These are phyloP conservation scores for Corniculantispora saksenae DNA, from an alignment of 2,329 filamentous ascomycete species.

Conservation along the genomic window DNA sequence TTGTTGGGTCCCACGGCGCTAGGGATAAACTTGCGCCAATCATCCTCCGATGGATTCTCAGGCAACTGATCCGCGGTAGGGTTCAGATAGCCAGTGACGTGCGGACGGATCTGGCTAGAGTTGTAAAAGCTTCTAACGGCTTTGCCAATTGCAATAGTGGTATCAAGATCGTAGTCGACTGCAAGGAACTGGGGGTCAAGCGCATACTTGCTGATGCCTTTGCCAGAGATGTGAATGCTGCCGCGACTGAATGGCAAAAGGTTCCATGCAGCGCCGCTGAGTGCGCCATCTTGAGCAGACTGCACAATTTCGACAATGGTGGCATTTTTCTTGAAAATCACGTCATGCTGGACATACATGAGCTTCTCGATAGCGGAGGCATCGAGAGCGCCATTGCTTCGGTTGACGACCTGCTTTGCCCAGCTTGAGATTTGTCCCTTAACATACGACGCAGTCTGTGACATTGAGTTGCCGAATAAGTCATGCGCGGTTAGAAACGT, in stretches of 20 bases:
- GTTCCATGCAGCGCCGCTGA: slow-evolving; percentile 40
- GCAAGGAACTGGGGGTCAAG: slow-evolving; percentile 40
- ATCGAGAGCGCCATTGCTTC: slow-evolving; percentile 30
- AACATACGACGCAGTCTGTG: slow-evolving; percentile 28
- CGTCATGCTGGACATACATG: slow-evolving; percentile 46
- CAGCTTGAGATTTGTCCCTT: slow-evolving; percentile 30
- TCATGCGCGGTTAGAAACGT: slow-evolving; percentile 37
- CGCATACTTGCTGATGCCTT: slow-evolving; percentile 35
- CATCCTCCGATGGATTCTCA: slow-evolving; percentile 30
- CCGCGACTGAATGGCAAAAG: slow-evolving; percentile 43
- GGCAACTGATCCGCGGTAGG: slow-evolving; percentile 29
- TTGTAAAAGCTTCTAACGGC: slow-evolving; percentile 33
- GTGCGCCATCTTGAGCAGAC: slow-evolving; percentile 29
- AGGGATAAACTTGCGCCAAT: slow-evolving; percentile 29
- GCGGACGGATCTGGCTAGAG: slow-evolving; percentile 28
- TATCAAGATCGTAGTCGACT: slow-evolving; percentile 37
- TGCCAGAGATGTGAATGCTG: slow-evolving; percentile 42
- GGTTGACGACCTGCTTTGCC: slow-evolving; percentile 31
- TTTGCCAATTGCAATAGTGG: slow-evolving; percentile 31
- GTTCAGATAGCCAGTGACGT: slow-evolving; percentile 23
- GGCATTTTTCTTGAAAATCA: slow-evolving; percentile 47
- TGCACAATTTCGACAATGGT: slow-evolving; percentile 51
- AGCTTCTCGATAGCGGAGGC: slow-evolving; percentile 39
- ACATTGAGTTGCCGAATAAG: slow-evolving; percentile 33
- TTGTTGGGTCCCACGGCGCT: slow-evolving; percentile 18